These are phyloP conservation scores for Cucurbita maxima DNA, from an alignment of 306 rosid species.

Conservation along the genomic window DNA sequence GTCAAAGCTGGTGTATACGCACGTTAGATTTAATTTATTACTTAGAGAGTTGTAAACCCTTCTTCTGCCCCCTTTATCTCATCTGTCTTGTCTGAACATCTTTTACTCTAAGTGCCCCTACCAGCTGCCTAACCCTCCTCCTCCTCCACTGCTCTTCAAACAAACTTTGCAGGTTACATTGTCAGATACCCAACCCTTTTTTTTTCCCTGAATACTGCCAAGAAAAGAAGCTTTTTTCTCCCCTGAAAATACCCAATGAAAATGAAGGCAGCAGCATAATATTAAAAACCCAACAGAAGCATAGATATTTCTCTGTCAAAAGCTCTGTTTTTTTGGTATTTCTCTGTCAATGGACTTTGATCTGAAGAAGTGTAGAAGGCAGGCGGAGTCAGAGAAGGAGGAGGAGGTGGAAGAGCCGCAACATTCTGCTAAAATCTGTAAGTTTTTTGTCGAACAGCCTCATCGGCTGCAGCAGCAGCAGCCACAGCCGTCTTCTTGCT, in stretches of 20 bases:
- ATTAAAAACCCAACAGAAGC: neutral
- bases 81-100: no score
- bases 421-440: slow-evolving; percentile 73
- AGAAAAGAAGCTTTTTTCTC: slow-evolving; percentile 4
- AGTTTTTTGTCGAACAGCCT: slow-evolving; percentile 31
- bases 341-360: slow-evolving; percentile 52
- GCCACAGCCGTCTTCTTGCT: slow-evolving; percentile 6
- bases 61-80: no score
- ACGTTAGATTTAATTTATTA: no score
- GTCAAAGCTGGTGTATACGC: no score
- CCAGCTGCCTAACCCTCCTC: no score
- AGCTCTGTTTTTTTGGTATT: neutral
- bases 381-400: slow-evolving; percentile 55
- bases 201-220: no score
- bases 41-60: no score
- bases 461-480: slow-evolving; percentile 1
- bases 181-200: no score
- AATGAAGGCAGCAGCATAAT: slow-evolving; percentile 5
- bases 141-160: no score
- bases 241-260: slow-evolving; percentile 19
- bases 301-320: slow-evolving; percentile 1
- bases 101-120: no score
- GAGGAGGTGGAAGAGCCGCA: slow-evolving; percentile 20
- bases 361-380: slow-evolving; percentile 80
- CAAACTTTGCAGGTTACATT: no score